phyloP scores from a whole-genome alignment of 2,329 filamentous ascomycete genomes.

The Hymenoscyphus albidus region DNA sequence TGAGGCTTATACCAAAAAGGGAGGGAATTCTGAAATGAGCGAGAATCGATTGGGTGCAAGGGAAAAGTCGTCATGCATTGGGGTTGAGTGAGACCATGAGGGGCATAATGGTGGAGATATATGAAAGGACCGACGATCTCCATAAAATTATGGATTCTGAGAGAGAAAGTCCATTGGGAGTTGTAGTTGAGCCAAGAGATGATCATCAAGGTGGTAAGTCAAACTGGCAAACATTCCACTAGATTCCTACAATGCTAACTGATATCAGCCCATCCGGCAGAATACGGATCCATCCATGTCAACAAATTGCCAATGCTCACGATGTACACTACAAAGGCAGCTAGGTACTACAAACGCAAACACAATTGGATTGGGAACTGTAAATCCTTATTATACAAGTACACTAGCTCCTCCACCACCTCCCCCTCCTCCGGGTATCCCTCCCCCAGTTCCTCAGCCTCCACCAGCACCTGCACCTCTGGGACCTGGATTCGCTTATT shows the following conservation, averaged over 20 bases:
- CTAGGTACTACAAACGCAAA: not conserved
- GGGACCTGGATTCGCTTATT: not conserved
- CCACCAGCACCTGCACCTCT: not conserved
- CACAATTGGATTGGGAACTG: not conserved
- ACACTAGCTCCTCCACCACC: not conserved
- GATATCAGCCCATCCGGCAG: not conserved
- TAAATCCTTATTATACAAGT: not conserved
- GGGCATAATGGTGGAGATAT: constrained; percentile 4
- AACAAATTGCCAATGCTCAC: constrained; percentile 3
- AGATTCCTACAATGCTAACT: not conserved
- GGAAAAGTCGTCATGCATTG: not conserved
- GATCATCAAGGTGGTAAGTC: not conserved
- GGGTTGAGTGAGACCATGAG: not conserved
- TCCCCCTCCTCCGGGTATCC: not conserved
- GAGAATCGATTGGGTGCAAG: not conserved
- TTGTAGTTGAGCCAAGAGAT: not conserved
- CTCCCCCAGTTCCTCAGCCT: constrained; percentile 4
- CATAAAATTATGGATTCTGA: constrained; percentile 1
- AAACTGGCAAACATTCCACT: not conserved
- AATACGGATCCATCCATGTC: constrained; percentile 5
- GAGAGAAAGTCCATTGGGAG: not conserved
- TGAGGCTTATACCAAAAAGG: constrained; percentile 1
- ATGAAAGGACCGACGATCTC: constrained; percentile 8
- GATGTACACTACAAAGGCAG: constrained; percentile 7
- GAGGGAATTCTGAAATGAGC: not conserved